phyloP scores from a whole-genome alignment of 2,329 filamentous ascomycete species.

The Fusarium subtropicale region DNA sequence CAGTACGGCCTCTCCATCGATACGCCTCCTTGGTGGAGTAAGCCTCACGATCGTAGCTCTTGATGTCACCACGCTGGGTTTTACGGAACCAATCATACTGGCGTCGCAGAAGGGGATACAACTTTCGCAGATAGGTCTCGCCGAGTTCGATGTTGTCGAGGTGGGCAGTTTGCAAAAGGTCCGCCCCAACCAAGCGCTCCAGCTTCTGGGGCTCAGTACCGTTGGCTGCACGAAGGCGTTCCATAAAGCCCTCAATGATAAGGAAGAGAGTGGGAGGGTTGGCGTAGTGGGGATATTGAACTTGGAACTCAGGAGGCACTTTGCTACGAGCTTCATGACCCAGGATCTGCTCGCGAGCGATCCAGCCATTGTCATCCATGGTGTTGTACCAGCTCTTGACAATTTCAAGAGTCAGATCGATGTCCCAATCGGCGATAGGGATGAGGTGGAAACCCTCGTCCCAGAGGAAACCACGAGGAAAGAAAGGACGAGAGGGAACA shows the following conservation, averaged over 20 bases:
- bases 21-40: slow-evolving; percentile 93
- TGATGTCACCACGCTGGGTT: slow-evolving; percentile 91
- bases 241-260: slow-evolving; percentile 84
- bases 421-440: slow-evolving; percentile 93
- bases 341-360: slow-evolving; percentile 94
- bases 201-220: slow-evolving; percentile 58
- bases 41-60: slow-evolving; percentile 88
- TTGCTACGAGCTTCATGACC: slow-evolving; percentile 93
- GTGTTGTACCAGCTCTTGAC: slow-evolving; percentile 95
- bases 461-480: slow-evolving; percentile 96
- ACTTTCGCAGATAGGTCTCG: slow-evolving; percentile 75
- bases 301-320: slow-evolving; percentile 91
- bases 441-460: slow-evolving; percentile 97
- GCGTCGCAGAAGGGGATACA: slow-evolving; percentile 88
- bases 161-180: slow-evolving; percentile 70
- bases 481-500: slow-evolving; percentile 93
- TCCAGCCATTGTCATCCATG: slow-evolving; percentile 98
- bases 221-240: slow-evolving; percentile 74
- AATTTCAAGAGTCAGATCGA: slow-evolving; percentile 87
- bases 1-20: slow-evolving; percentile 91
- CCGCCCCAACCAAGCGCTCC: slow-evolving; percentile 57
- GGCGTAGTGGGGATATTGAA: slow-evolving; percentile 96
- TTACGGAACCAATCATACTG: slow-evolving; percentile 96
- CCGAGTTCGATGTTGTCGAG: slow-evolving; percentile 75
- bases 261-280: slow-evolving; percentile 97